Percentiles rank a stretch among this genome's conserved stretches.
Evolutionary conservation across 371 early-diverging fungal species (phyloP).

Genomic region (Mucor velutinosus): DNA sequence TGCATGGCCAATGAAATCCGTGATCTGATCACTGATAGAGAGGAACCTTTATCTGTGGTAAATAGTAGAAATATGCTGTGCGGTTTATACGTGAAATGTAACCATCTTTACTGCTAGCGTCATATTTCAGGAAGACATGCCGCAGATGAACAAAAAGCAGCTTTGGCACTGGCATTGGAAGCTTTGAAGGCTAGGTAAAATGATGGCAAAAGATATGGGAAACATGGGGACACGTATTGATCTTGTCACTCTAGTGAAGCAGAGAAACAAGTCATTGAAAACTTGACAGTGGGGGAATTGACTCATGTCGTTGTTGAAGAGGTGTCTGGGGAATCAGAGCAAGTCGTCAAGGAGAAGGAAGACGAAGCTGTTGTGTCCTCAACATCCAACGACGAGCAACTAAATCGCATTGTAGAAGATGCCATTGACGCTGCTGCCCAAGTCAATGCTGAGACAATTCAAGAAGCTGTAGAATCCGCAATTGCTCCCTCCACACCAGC

Average conservation of each 20-base stretch:
- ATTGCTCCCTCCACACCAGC: not conserved
- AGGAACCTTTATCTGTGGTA: slow-evolving; percentile 14
- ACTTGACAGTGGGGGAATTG: not conserved
- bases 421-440: not conserved
- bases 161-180: slow-evolving; percentile 7
- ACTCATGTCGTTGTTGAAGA: not conserved
- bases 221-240: not conserved
- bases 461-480: not conserved
- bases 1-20: slow-evolving; percentile 2
- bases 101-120: not conserved
- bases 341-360: not conserved
- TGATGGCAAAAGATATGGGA: not conserved
- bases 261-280: not conserved
- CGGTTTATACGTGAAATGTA: not conserved
- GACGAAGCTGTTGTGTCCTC: not conserved
- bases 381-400: not conserved
- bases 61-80: not conserved
- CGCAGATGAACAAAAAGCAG: slow-evolving; percentile 13
- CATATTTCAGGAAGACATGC: slow-evolving; percentile 12
- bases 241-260: not conserved
- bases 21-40: not conserved
- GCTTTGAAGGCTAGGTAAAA: not conserved
- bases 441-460: not conserved
- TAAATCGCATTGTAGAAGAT: not conserved
- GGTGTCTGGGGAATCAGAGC: not conserved